Evolutionary conservation across 2,329 filamentous ascomycete species (phyloP).

Genomic region (Fusarium sp.): DNA sequence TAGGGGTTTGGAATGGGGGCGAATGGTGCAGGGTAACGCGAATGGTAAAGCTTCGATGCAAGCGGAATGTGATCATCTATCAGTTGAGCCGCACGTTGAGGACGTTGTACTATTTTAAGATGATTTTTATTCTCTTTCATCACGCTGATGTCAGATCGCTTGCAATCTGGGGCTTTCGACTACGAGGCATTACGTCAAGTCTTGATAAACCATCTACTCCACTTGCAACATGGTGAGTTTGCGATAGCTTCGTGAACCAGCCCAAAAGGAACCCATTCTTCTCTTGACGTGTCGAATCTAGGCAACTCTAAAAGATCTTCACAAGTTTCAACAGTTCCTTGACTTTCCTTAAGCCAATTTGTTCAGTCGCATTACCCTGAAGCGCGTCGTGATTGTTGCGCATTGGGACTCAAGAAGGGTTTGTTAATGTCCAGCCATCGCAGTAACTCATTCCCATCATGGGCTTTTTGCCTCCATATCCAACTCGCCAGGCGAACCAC

Average conservation of each 20-base stretch:
- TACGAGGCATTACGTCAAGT: background rate
- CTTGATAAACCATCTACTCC: background rate
- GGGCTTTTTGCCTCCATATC: no score
- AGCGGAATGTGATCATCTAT: background rate
- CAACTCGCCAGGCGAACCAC: no score
- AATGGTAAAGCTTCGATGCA: conserved; percentile 8
- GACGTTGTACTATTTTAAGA: background rate
- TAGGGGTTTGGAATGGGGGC: conserved; percentile 34
- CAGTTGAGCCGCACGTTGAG: background rate
- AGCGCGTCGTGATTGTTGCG: no score
- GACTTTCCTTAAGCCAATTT: no score
- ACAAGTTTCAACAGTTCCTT: no score
- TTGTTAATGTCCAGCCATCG: no score
- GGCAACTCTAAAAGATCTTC: background rate
- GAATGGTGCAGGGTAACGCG: conserved; percentile 13
- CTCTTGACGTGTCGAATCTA: background rate
- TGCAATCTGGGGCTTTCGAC: rapidly evolving
- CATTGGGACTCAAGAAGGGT: no score
- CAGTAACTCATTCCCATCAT: no score
- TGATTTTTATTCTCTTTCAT: background rate
- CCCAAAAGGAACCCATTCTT: no score
- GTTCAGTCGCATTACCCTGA: no score
- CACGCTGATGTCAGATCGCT: background rate
- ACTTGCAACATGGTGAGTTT: rapidly evolving
- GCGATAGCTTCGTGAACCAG: rapidly evolving